Conservation (phyloP, 345 rosid species). For the Brassica rapa region DNA sequence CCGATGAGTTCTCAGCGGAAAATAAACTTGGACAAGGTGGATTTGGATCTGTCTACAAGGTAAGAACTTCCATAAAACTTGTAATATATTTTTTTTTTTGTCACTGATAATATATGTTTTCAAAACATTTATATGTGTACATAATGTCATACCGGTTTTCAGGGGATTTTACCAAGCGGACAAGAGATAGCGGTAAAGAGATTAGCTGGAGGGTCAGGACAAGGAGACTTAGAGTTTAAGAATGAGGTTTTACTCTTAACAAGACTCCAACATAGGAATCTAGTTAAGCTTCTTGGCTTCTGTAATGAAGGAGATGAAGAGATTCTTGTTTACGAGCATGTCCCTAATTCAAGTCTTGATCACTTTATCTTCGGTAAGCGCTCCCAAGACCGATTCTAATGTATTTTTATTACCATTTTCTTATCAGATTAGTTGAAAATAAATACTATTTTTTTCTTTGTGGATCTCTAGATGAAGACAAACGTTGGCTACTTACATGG, state of each 20-base stretch:
- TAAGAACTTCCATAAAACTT: constrained; percentile 11
- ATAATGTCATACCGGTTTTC: background rate
- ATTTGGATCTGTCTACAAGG: constrained; percentile 53
- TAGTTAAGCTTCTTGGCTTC: constrained; percentile 58
- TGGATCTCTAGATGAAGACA: constrained; percentile 25
- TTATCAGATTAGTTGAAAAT: background rate
- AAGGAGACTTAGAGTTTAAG: constrained; percentile 57
- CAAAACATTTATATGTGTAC: background rate
- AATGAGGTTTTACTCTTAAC: constrained; percentile 55
- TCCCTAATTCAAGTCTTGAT: constrained; percentile 56
- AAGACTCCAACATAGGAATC: constrained; percentile 62
- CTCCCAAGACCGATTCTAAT: background rate
- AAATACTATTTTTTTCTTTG: accelerated
- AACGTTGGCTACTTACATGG: constrained; percentile 33
- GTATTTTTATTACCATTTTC: background rate
- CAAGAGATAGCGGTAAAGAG: constrained; percentile 35
- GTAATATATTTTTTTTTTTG: background rate
- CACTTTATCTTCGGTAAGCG: constrained; percentile 49
- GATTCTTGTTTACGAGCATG: constrained; percentile 58
- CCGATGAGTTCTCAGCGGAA: constrained; percentile 35
- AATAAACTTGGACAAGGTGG: constrained; percentile 55
- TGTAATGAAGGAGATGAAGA: constrained; percentile 47
- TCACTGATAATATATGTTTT: too few relatives aligned
- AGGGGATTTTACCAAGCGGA: constrained; percentile 53
- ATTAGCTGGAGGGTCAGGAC: constrained; percentile 45